Percentiles rank a stretch among this genome's conserved stretches.
phyloP scores from a whole-genome alignment of 208 protist genomes.

The Perkinsela sp. region DNA sequence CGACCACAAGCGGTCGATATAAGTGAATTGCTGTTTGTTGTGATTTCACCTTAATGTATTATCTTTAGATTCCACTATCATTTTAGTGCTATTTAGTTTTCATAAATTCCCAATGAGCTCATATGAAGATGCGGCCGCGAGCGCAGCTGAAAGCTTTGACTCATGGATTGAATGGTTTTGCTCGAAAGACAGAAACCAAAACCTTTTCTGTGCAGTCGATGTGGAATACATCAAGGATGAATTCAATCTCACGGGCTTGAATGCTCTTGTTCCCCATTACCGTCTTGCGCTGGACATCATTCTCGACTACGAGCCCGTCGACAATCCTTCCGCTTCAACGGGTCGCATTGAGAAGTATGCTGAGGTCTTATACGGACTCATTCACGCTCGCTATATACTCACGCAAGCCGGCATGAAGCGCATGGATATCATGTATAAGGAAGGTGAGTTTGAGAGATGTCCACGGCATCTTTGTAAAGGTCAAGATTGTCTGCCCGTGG shows the following conservation, averaged over 20 bases:
- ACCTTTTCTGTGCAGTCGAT: constrained; percentile 89
- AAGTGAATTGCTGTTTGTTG: too few relatives aligned
- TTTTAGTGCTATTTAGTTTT: too few relatives aligned
- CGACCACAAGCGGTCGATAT: neutral
- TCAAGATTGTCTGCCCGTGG: constrained; percentile 78
- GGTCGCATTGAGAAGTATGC: constrained; percentile 75
- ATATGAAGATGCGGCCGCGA: neutral
- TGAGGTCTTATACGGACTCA: constrained; percentile 90
- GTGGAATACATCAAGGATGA: constrained; percentile 87
- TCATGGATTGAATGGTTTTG: constrained; percentile 91
- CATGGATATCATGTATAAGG: constrained; percentile 85
- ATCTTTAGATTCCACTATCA: too few relatives aligned
- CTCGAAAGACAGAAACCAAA: constrained; percentile 83
- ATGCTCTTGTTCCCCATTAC: constrained; percentile 80
- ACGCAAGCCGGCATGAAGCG: constrained; percentile 73
- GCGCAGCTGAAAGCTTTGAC: constrained; percentile 53
- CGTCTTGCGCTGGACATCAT: constrained; percentile 90
- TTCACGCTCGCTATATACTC: constrained; percentile 92
- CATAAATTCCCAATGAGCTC: neutral
- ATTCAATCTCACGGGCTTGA: constrained; percentile 90
- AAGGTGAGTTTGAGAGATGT: constrained; percentile 80
- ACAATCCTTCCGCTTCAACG: constrained; percentile 79
- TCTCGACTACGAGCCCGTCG: constrained; percentile 72
- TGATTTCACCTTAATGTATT: too few relatives aligned
- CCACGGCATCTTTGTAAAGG: constrained; percentile 80